Evolutionary conservation across 148 eudicot species (phyloP).

Genomic region (Vaccinium darrowii): DNA sequence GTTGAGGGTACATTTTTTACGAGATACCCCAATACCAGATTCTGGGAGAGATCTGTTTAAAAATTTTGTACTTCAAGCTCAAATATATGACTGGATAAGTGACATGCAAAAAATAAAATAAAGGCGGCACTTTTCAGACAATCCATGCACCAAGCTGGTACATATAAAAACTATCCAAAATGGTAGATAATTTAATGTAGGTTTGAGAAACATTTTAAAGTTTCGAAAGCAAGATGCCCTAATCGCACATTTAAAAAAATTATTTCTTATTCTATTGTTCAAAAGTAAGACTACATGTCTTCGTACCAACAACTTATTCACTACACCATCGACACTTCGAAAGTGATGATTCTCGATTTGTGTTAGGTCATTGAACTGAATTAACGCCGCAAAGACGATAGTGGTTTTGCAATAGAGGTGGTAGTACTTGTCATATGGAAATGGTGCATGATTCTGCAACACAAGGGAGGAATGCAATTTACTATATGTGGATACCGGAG

Average conservation of each 20-base stretch:
- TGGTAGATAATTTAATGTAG: background rate
- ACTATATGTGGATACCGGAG: too few relatives aligned
- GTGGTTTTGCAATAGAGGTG: too few relatives aligned
- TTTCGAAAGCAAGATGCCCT: background rate
- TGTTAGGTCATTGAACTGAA: too few relatives aligned
- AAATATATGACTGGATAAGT: constrained; percentile 10
- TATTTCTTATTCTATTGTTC: background rate
- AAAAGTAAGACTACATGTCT: background rate
- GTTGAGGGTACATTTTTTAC: constrained; percentile 56
- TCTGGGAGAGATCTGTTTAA: constrained; percentile 77
- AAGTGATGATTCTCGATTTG: too few relatives aligned
- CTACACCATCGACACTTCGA: background rate
- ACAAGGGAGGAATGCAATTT: background rate
- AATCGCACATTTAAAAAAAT: background rate
- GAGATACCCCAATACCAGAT: constrained; percentile 75
- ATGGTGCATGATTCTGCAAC: background rate
- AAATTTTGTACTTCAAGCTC: constrained; percentile 22
- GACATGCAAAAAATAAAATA: constrained; percentile 1
- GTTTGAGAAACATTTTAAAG: background rate
- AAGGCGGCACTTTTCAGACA: background rate
- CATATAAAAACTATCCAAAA: background rate
- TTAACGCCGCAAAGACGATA: too few relatives aligned
- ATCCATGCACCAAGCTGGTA: background rate
- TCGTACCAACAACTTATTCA: background rate
- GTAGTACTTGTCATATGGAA: too few relatives aligned